A percentile compares a stretch with the other conserved stretches of the same genome.
These are phyloP conservation scores for Stephania yunnanensis DNA, from an alignment of 164 flowering plant species.

Conservation along the genomic window DNA sequence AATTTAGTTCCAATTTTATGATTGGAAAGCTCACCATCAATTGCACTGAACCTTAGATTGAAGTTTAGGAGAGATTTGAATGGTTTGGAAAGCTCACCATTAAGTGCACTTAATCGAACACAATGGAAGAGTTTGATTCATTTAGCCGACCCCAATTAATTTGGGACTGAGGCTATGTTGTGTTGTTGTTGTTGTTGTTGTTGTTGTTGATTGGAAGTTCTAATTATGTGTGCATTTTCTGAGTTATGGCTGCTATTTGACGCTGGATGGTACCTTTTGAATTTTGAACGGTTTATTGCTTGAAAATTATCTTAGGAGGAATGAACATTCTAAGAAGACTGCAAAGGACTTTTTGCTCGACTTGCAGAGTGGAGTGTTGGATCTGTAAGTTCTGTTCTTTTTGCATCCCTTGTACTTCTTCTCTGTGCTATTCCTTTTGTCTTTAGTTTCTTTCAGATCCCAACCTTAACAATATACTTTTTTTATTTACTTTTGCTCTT, in stretches of 20 bases:
- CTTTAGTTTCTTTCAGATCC: background rate
- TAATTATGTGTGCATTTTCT: background rate
- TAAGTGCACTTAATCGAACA: no score
- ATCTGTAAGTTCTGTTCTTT: slow-evolving; percentile 52
- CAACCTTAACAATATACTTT: background rate
- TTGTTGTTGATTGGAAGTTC: background rate
- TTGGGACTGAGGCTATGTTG: no score
- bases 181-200: no score
- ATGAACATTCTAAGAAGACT: slow-evolving; percentile 63
- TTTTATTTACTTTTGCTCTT: slow-evolving; percentile 16
- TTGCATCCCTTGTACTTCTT: no score
- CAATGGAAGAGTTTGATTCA: no score
- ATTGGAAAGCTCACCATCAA: background rate
- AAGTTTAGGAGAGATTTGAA: no score
- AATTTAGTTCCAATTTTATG: no score
- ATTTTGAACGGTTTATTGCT: background rate
- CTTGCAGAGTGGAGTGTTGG: slow-evolving; percentile 77
- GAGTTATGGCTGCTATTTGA: background rate
- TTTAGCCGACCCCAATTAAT: no score
- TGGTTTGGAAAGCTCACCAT: no score
- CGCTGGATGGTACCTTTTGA: slow-evolving; percentile 2
- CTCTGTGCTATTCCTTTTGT: background rate
- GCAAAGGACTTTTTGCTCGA: slow-evolving; percentile 83
- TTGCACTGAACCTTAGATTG: no score
- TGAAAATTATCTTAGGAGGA: slow-evolving; percentile 62